Conservation (phyloP, 2,329 filamentous ascomycete species). For the Torrubiella hemipterigena region DNA sequence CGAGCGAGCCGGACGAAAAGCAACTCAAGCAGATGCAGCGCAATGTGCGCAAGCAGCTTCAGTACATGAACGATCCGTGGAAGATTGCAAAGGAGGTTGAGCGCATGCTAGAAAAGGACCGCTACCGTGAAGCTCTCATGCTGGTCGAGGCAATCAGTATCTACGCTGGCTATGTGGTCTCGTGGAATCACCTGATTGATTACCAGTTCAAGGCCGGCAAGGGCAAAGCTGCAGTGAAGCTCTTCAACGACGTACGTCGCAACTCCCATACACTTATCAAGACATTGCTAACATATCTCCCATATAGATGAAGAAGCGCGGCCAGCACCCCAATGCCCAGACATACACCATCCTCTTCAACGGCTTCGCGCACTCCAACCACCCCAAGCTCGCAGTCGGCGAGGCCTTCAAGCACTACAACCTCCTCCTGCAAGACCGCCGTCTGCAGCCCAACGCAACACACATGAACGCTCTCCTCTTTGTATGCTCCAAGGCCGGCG, state of each 20-base stretch:
- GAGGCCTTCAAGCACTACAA: slow-evolving; percentile 69
- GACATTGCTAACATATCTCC: slow-evolving; percentile 10
- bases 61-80: slow-evolving; percentile 56
- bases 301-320: slow-evolving; percentile 83
- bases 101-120: slow-evolving; percentile 43
- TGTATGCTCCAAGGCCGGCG: slow-evolving; percentile 61
- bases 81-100: slow-evolving; percentile 59
- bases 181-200: slow-evolving; percentile 80
- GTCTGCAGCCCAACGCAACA: slow-evolving; percentile 60
- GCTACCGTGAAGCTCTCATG: slow-evolving; percentile 54
- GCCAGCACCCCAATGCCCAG: slow-evolving; percentile 63
- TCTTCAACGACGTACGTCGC: slow-evolving; percentile 70
- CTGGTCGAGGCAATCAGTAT: slow-evolving; percentile 60
- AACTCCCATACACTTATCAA: slow-evolving; percentile 1
- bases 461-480: slow-evolving; percentile 84
- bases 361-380: slow-evolving; percentile 53
- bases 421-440: slow-evolving; percentile 52
- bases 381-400: slow-evolving; percentile 46
- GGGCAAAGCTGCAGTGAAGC: slow-evolving; percentile 55
- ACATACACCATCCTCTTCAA: slow-evolving; percentile 78
- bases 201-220: slow-evolving; percentile 51
- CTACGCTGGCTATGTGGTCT: slow-evolving; percentile 52
- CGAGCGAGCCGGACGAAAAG: no score
- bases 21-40: slow-evolving; percentile 18
- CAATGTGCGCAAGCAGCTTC: slow-evolving; percentile 42